Percentiles rank a stretch among this genome's conserved stretches.
These are phyloP conservation scores for Fusarium udum DNA, from an alignment of 2,329 filamentous ascomycete species.

Conservation along the genomic window DNA sequence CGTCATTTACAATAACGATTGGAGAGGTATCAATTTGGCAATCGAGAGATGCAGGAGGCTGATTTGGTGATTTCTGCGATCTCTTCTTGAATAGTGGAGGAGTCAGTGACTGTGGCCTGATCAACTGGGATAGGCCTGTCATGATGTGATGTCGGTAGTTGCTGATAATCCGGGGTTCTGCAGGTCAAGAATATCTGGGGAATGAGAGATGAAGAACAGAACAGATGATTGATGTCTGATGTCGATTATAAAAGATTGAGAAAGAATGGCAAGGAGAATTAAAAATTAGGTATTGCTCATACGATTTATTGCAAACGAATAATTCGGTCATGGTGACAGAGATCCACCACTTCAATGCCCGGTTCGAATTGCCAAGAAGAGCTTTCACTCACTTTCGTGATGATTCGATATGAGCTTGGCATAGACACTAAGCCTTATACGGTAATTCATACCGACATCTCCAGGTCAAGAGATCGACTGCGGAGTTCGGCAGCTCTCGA, in stretches of 20 bases:
- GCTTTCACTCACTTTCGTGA: neutral
- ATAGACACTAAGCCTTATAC: fast-evolving
- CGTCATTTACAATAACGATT: conserved; percentile 1
- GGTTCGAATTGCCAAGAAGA: conserved; percentile 16
- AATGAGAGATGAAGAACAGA: no score
- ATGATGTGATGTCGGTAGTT: neutral
- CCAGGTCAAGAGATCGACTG: neutral
- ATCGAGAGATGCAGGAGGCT: neutral
- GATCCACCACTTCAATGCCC: neutral
- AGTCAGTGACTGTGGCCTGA: conserved; percentile 3
- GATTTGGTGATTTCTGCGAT: neutral
- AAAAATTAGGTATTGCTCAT: neutral
- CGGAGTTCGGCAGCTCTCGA: neutral
- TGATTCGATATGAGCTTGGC: neutral
- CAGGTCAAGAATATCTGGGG: neutral
- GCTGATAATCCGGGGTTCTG: neutral
- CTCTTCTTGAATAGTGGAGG: neutral
- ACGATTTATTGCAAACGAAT: neutral
- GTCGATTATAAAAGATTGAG: neutral
- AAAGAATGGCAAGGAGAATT: neutral
- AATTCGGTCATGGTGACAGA: neutral
- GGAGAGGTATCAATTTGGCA: conserved; percentile 17
- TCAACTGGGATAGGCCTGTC: conserved; percentile 3
- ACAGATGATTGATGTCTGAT: fast-evolving
- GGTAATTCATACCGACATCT: neutral